A percentile compares a stretch with the other conserved stretches of the same genome.
Conservation (phyloP, 805 yeast genomes). For the Cyberlindnera japonica region DNA sequence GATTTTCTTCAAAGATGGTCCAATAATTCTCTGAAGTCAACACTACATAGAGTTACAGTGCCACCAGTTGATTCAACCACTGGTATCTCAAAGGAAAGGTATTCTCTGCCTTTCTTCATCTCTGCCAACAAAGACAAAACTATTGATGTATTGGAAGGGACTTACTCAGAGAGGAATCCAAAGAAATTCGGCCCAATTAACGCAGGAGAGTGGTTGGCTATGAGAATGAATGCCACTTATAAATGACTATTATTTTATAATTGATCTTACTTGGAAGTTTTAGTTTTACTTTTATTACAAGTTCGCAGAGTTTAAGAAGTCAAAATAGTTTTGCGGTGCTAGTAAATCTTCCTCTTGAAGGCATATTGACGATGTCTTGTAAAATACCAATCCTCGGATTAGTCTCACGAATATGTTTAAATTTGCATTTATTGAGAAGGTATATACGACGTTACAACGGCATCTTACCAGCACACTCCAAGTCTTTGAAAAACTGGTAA, state of each 20-base stretch:
- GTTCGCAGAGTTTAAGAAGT: too few species aligned
- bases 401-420: too few species aligned
- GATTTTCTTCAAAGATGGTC: conserved; percentile 29
- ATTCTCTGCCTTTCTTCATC: conserved; percentile 29
- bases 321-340: too few species aligned
- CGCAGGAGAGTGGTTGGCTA: conserved; percentile 22
- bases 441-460: too few species aligned
- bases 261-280: too few species aligned
- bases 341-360: too few species aligned
- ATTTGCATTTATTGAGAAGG: too few species aligned
- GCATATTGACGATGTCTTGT: too few species aligned
- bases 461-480: conserved; percentile 32
- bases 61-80: conserved; percentile 22
- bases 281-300: too few species aligned
- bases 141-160: conserved; percentile 27
- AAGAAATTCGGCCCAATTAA: conserved; percentile 28
- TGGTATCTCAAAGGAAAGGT: conserved; percentile 23
- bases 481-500: conserved; percentile 31
- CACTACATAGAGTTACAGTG: conserved; percentile 26
- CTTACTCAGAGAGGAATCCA: conserved; percentile 22
- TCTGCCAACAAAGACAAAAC: conserved; percentile 23
- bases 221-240: conserved; percentile 25
- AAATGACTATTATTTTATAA: too few species aligned
- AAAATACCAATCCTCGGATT: too few species aligned
- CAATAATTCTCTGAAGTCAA: conserved; percentile 25